Evolutionary conservation across 305 asterid species (phyloP), one percentile per base, ranked within the genome.

Genomic region (Plantago lanceolata): DNA sequence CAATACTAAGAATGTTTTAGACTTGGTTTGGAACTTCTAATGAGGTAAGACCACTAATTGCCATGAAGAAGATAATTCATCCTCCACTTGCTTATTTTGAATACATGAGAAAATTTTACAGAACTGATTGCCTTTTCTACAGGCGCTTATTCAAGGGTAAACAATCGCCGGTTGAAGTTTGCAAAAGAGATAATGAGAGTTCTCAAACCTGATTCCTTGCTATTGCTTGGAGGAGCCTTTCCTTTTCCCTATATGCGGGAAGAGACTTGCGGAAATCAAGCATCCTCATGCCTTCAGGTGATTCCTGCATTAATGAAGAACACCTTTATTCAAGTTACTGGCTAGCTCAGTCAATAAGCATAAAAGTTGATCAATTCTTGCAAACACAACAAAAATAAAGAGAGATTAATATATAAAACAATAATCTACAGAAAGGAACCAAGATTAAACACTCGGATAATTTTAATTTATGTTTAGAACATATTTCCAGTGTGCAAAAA

Each of bases 211-310:
- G 99, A 78, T 93, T 93, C 68, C 77, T 78, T 2, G 97, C 99
- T 76, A 93, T 93, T 68, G 96, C 89, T 83, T 93, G 86, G 76
- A 93, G 99, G 61, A 93, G 84, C 76, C 85, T 83, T 75, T 90
- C 97, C 80, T 93, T 93, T 84, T 93, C 99, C 82, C 77, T 79
- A 66, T 77, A 93, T 66, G 99, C 76, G 50, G 97, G 99, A 62
- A 93, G 95, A 76, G 97, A 85, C 79, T 69, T 85, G 72, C 99
- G 88, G 73, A 87, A 83, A 61, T 83, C 87, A 50, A 87, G 75
- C 94, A 93, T 81, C 67, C 83, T 82, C 75, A 75, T 80, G 54
- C 99, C 99, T 76, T 93, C 97, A 73, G 96, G 96, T 71, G 97
- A 90, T 72, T 87, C 99, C 97, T 93, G 75, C 51, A 49, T 37